Conservation (phyloP, 73 alveolate genomes). For the Uronychia setigera region DNA sequence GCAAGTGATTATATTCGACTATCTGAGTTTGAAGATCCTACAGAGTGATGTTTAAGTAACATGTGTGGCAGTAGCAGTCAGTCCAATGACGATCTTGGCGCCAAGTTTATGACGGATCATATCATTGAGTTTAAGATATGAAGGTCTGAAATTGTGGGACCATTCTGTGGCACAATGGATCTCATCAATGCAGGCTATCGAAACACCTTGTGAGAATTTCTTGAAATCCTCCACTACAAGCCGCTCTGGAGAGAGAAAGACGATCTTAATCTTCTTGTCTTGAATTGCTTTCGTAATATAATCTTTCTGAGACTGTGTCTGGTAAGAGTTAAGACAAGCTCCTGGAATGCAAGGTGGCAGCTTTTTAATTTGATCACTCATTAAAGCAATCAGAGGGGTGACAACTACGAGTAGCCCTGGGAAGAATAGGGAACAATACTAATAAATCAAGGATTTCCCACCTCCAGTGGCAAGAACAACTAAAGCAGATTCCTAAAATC, state of each 20-base stretch:
- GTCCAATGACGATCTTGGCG: conserved; percentile 60
- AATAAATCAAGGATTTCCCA: conserved; percentile 92
- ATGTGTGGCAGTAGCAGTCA: conserved; percentile 75
- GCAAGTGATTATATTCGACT: conserved; percentile 49
- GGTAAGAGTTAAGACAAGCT: conserved; percentile 88
- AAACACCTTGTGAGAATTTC: conserved; percentile 75
- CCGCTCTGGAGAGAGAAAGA: conserved; percentile 94
- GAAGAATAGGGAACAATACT: conserved; percentile 76
- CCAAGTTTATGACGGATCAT: conserved; percentile 68
- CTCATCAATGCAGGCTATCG: conserved; percentile 93
- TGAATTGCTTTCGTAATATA: conserved; percentile 73
- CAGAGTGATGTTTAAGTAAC: conserved; percentile 50
- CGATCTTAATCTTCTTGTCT: conserved; percentile 74
- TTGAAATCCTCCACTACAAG: conserved; percentile 84
- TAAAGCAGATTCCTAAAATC: conserved; percentile 56
- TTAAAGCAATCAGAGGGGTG: conserved; percentile 90
- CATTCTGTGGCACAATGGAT: conserved; percentile 92
- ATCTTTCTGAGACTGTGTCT: conserved; percentile 72
- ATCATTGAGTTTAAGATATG: conserved; percentile 81
- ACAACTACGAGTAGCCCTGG: conserved; percentile 90
- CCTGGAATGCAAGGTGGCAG: conserved; percentile 92
- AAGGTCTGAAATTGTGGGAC: conserved; percentile 92
- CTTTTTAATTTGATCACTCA: conserved; percentile 86
- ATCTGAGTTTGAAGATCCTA: conserved; percentile 54
- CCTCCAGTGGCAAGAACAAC: conserved; percentile 90